Evolutionary conservation across 1,284 basidiomycete species (phyloP).

Genomic region (Cerrena zonata): DNA sequence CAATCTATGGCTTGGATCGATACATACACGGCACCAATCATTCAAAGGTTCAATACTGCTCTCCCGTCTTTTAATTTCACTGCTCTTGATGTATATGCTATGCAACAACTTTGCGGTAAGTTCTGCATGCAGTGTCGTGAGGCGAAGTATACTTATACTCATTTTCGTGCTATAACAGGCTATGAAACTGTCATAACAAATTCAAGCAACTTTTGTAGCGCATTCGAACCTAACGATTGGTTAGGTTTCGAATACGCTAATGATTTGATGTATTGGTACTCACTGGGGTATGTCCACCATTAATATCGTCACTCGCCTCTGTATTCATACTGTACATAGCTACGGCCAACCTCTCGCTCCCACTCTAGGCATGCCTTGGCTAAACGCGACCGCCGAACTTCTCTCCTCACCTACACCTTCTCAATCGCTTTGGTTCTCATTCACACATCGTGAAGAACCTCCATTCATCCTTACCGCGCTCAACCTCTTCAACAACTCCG

Average conservation of each 20-base stretch:
- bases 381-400: slow-evolving; percentile 11
- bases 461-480: slow-evolving; percentile 20
- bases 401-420: slow-evolving; percentile 9
- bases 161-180: slow-evolving; percentile 7
- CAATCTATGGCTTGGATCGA: slow-evolving; percentile 16
- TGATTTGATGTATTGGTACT: slow-evolving; percentile 20
- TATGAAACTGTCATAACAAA: slow-evolving; percentile 21
- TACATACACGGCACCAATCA: slow-evolving; percentile 16
- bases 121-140: neutral
- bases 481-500: slow-evolving; percentile 21
- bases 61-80: slow-evolving; percentile 20
- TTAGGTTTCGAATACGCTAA: slow-evolving; percentile 21
- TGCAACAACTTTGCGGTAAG: slow-evolving; percentile 17
- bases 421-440: slow-evolving; percentile 19
- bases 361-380: slow-evolving; percentile 19
- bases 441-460: slow-evolving; percentile 22
- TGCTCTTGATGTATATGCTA: slow-evolving; percentile 15
- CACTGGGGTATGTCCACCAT: slow-evolving; percentile 14
- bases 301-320: no score
- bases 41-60: slow-evolving; percentile 15
- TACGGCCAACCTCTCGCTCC: slow-evolving; percentile 18
- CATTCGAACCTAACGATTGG: slow-evolving; percentile 20
- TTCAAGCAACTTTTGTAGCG: slow-evolving; percentile 16
- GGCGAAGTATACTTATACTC: no score
- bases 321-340: no score